Evolutionary conservation across 208 protist genomes (phyloP).

Genomic region (Leishmania martiniquensis): DNA sequence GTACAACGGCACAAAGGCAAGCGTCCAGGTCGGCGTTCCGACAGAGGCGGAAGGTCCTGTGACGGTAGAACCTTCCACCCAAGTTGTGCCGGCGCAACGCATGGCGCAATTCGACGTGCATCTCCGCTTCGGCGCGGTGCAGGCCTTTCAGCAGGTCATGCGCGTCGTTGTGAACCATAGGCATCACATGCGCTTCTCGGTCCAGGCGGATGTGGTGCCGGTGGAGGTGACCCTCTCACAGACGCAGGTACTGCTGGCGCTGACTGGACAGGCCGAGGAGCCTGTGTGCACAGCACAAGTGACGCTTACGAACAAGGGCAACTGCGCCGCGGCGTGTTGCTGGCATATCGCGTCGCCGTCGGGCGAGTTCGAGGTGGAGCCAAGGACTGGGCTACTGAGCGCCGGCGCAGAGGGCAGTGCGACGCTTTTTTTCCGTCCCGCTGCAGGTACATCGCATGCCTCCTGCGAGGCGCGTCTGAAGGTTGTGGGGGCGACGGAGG

Average conservation of each 20-base stretch:
- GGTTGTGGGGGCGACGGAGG: slow-evolving; percentile 74
- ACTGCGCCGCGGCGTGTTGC: slow-evolving; percentile 77
- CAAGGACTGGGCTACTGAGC: slow-evolving; percentile 59
- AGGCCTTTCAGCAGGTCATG: slow-evolving; percentile 87
- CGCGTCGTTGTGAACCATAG: slow-evolving; percentile 88
- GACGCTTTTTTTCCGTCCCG: slow-evolving; percentile 75
- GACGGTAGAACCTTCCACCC: slow-evolving; percentile 61
- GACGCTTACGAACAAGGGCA: slow-evolving; percentile 82
- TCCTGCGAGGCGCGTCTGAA: slow-evolving; percentile 52
- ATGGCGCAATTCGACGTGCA: slow-evolving; percentile 93
- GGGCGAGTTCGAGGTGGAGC: slow-evolving; percentile 69
- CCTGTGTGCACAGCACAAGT: slow-evolving; percentile 67
- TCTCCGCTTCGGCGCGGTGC: slow-evolving; percentile 63
- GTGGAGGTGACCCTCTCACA: slow-evolving; percentile 90
- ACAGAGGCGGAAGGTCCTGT: slow-evolving; percentile 71
- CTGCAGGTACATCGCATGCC: slow-evolving; percentile 39
- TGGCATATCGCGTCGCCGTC: slow-evolving; percentile 57
- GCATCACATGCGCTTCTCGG: slow-evolving; percentile 87
- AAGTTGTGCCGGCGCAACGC: slow-evolving; percentile 90
- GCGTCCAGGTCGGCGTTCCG: slow-evolving; percentile 81
- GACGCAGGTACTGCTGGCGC: slow-evolving; percentile 82
- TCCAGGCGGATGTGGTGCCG: slow-evolving; percentile 91
- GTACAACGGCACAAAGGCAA: slow-evolving; percentile 86
- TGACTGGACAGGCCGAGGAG: slow-evolving; percentile 70
- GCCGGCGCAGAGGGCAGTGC: slow-evolving; percentile 62